These are phyloP conservation scores for Knufia fluminis DNA, from an alignment of 2,329 filamentous ascomycete genomes.

Conservation along the genomic window DNA sequence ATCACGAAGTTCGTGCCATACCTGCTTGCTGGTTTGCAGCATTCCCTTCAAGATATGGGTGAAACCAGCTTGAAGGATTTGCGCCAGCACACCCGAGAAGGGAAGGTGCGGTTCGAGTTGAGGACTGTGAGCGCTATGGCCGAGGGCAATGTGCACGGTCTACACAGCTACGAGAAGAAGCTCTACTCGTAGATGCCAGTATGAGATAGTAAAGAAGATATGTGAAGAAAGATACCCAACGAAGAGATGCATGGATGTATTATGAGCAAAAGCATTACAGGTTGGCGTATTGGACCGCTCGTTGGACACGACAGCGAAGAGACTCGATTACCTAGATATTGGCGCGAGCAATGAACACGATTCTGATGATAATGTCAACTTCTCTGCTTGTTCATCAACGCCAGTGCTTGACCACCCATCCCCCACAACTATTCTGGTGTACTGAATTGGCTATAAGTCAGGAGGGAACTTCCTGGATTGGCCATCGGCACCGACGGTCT, in stretches of 20 bases:
- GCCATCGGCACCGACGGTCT: too few species aligned
- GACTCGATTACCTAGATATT: too few species aligned
- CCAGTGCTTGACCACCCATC: too few species aligned
- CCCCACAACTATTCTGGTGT: too few species aligned
- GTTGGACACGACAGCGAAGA: too few species aligned
- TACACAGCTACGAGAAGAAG: conserved; percentile 99
- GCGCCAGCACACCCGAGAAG: conserved; percentile 63
- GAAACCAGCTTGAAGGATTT: conserved; percentile 69
- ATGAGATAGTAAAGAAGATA: neutral
- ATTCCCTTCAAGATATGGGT: conserved; percentile 93
- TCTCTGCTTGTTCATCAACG: too few species aligned
- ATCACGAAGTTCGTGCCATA: conserved; percentile 95
- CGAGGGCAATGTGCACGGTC: conserved; percentile 89
- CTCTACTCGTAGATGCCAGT: conserved; percentile 63
- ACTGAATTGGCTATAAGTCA: too few species aligned
- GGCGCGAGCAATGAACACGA: too few species aligned
- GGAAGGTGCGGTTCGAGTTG: conserved; percentile 82
- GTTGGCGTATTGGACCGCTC: too few species aligned
- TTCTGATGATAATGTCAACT: too few species aligned
- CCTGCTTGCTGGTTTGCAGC: conserved; percentile 88
- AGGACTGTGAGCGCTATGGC: conserved; percentile 89
- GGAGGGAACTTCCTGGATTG: too few species aligned
- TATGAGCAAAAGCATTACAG: too few species aligned
- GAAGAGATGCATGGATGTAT: neutral
- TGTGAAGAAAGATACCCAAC: neutral